These are phyloP conservation scores for Camelina neglecta DNA, from an alignment of 345 rosid genomes.

Conservation along the genomic window DNA sequence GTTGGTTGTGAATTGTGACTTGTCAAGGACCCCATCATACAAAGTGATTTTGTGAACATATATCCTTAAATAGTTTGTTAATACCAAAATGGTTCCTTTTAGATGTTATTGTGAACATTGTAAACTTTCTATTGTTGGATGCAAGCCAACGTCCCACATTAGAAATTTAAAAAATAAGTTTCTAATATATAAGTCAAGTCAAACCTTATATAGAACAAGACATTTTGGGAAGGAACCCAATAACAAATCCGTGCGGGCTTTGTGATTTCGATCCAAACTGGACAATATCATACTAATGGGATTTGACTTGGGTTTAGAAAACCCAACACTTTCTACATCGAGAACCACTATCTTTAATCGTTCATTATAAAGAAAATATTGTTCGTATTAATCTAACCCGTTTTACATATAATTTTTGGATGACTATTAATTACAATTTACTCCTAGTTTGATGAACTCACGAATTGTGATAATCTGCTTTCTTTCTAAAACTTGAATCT, in stretches of 20 bases:
- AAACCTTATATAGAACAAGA: no score
- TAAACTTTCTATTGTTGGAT: neutral
- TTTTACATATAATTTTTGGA: neutral
- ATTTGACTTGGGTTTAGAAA: no score
- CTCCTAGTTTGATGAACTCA: neutral
- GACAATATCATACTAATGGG: no score
- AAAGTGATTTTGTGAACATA: conserved; percentile 11
- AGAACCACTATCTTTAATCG: neutral
- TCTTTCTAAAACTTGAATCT: neutral
- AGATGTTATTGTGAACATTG: neutral
- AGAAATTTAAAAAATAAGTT: no score
- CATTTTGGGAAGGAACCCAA: no score
- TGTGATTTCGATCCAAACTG: no score
- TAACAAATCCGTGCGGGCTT: no score
- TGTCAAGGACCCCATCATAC: conserved; percentile 23
- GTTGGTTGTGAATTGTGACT: conserved; percentile 13
- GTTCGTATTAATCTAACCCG: neutral
- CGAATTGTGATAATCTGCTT: neutral
- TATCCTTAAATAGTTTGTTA: conserved; percentile 12
- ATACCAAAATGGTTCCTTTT: conserved; percentile 12
- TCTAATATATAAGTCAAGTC: no score
- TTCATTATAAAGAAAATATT: neutral
- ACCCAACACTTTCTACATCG: neutral
- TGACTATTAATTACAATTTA: neutral
- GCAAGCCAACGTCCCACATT: no score